Evolutionary conservation across 2,329 filamentous ascomycete genomes (phyloP), one percentile per base, ranked within the genome.

Genomic region (Exophiala dermatitidis): DNA sequence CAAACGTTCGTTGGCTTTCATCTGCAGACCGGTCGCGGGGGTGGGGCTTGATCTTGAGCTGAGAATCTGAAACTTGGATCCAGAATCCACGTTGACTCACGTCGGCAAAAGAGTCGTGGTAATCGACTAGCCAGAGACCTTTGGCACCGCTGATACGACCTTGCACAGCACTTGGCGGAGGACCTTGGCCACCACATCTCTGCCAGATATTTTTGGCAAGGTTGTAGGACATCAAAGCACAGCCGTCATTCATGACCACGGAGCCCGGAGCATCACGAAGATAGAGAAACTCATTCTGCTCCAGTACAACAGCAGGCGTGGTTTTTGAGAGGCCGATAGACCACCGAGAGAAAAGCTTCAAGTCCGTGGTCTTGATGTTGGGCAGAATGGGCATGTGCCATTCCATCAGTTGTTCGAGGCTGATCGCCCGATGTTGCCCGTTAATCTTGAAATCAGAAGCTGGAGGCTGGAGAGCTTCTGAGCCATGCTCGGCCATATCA

Each of bases 91-190:
- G 62, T 8, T 72, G 64, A 1, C 60, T 60, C 8, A 43, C 50
- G 60, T 69, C 33, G 19, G 46, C n/a, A 28, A 52, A 44, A 9
- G 36, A 45, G 30, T 50, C 47, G 7, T 49, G 28, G 32, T 54
- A 59, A 50, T 77, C 77, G 1, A 81, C 69, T 65, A 80, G 77
- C 81, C 81, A 83, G 3, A 84, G 61, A 1, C 81, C 81, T 65
- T 84, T 84, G 0, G 78, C 77, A 1, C 81, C 80, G 12, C 72
- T 74, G 52, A 83, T 79, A 3, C 81, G 71, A 5, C 70, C 80
- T 65, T 84, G 81, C 29, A 80, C 77, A 2, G 68, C 72, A 50
- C 76, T 76, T 0, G 78, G 79, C 0, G 75, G 66, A 4, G 65
- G 64, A 1, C 65, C 65, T 6, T 50, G 38, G n/a, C 46, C 46